Percentiles rank a stretch among this genome's conserved stretches.
Evolutionary conservation across 805 yeast species (phyloP).

Genomic region (Candida odintsovae): DNA sequence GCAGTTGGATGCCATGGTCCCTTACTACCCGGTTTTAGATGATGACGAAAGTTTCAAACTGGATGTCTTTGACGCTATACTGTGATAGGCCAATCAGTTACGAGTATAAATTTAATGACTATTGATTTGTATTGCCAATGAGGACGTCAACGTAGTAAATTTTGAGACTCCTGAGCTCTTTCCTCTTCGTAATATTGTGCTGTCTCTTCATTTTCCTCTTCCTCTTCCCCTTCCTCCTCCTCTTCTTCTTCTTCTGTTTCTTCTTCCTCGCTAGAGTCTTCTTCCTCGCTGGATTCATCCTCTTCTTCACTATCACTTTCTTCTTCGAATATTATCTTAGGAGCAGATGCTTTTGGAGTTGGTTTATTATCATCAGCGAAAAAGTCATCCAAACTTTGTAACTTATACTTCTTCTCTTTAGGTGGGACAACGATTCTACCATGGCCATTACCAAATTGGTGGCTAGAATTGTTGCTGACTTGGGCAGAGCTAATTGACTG

Average conservation of each 20-base stretch:
- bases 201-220: slow-evolving; percentile 9
- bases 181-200: slow-evolving; percentile 25
- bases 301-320: slow-evolving; percentile 24
- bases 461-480: neutral
- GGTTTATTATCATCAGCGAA: slow-evolving; percentile 41
- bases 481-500: slow-evolving; percentile 22
- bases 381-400: slow-evolving; percentile 85
- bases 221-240: slow-evolving; percentile 8
- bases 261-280: slow-evolving; percentile 27
- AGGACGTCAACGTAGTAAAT: slow-evolving; percentile 12
- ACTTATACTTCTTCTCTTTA: slow-evolving; percentile 39
- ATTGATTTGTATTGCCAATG: neutral
- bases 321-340: slow-evolving; percentile 11
- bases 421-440: neutral
- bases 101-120: neutral
- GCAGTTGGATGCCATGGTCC: slow-evolving; percentile 69
- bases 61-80: slow-evolving; percentile 15
- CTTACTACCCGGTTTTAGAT: slow-evolving; percentile 67
- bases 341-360: neutral
- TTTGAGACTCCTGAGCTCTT: slow-evolving; percentile 3
- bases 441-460: slow-evolving; percentile 1
- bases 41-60: slow-evolving; percentile 19
- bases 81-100: neutral
- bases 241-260: slow-evolving; percentile 21
- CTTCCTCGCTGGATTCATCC: slow-evolving; percentile 20